Conservation (phyloP, 1,284 basidiomycete genomes). For the Ustilago cynodontis region DNA sequence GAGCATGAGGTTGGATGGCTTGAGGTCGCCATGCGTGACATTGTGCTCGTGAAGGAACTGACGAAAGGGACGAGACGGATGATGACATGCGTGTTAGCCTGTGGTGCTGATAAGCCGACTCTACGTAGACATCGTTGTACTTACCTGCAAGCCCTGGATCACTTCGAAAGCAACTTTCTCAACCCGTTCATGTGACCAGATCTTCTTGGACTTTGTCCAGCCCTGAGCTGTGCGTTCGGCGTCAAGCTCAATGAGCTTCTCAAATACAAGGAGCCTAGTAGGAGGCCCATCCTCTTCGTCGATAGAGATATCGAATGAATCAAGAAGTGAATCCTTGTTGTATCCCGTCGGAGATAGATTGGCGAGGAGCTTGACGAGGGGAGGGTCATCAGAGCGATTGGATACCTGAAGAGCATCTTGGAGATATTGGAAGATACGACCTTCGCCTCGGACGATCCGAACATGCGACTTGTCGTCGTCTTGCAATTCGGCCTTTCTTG, state of each 20-base stretch:
- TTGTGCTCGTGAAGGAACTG: conserved; percentile 55
- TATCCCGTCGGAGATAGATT: conserved; percentile 32
- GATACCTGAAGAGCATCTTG: conserved; percentile 42
- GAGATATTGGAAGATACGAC: conserved; percentile 55
- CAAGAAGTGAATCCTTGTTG: conserved; percentile 2
- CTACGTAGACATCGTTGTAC: neutral
- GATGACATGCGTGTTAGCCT: neutral
- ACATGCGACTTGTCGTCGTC: conserved; percentile 46
- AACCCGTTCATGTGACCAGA: conserved; percentile 52
- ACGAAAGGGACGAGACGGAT: neutral
- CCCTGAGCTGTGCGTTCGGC: conserved; percentile 41
- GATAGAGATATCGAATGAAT: conserved; percentile 7
- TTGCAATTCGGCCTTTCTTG: conserved; percentile 32
- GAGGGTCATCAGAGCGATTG: conserved; percentile 21
- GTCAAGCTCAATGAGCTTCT: conserved; percentile 59
- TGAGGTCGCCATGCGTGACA: conserved; percentile 62
- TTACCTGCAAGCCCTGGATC: conserved; percentile 50
- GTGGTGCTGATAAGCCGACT: neutral
- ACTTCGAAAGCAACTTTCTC: conserved; percentile 54
- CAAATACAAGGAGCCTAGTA: conserved; percentile 55
- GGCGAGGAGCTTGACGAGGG: conserved; percentile 51
- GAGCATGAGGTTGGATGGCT: conserved; percentile 62
- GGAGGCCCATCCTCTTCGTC: conserved; percentile 51
- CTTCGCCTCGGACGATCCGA: conserved; percentile 59
- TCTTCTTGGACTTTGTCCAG: conserved; percentile 43